Evolutionary conservation across 73 alveolate species (phyloP), one percentile per base, ranked within the genome.

Genomic region (Effrenium voratum): DNA sequence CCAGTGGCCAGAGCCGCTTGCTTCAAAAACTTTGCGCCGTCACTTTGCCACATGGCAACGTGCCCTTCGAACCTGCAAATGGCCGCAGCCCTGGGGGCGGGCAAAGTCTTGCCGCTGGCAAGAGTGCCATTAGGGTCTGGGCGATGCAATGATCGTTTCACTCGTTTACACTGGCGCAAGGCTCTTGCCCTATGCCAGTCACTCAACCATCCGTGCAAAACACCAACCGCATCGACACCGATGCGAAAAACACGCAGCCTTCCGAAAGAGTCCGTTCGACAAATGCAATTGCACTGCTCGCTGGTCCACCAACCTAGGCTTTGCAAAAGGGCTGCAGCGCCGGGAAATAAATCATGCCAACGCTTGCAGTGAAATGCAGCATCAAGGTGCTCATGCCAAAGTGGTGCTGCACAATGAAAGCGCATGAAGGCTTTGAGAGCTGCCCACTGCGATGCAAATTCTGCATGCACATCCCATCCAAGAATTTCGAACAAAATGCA

Each of bases 1-100:
- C 94, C 94, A 0, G 94, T 38, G 6, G 94, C 94, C 68, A 85
- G 3, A 57, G 94, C 80, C 2, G 94, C 75, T 13, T 85, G 75
- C 43, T 45, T 66, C 45, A 85, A 46, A 28, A 36, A 36, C 32
- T 68, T 66, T 26, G 52, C 8, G 3, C 82, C 94, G 32, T 22
- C 44, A 0, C 47, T 30, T 0, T 59, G 22, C 47, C 49, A 85
- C 0, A 47, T 34, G 32, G 38, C 38, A 2, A 45, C n/a, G 24
- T 85, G 94, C 0, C 94, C 94, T 40, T 80, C 80, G 30, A 43
- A 40, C 81, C 55, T 45, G 52, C 82, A 57, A 28, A 85, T 0
- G 15, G 45, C 46, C 2, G 15, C 32, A 0, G 40, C 66, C 0
- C 82, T 80, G 3, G 76, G 81, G 55, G 66, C 82, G 5, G 94